A percentile compares a stretch with the other conserved stretches of the same genome.
These are phyloP conservation scores for Dinochytrium kinnereticum DNA, from an alignment of 371 early-diverging fungal species.

Conservation along the genomic window DNA sequence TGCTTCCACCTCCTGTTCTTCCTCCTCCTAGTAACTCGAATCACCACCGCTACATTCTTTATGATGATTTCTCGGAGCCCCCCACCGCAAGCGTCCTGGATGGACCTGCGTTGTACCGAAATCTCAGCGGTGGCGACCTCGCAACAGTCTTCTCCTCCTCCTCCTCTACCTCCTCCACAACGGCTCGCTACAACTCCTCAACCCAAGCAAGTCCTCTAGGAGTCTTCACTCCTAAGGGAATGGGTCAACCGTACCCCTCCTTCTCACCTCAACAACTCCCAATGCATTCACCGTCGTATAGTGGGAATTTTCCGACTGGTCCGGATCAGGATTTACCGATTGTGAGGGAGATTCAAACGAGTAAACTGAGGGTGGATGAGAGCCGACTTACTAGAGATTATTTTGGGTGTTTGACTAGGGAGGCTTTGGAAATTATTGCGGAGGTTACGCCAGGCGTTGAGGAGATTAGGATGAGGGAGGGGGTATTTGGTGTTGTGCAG, in stretches of 20 bases:
- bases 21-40: background rate
- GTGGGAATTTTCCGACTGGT: background rate
- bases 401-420: slow-evolving; percentile 41
- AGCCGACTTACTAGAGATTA: slow-evolving; percentile 38
- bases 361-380: slow-evolving; percentile 40
- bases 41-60: background rate
- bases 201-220: background rate
- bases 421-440: slow-evolving; percentile 18
- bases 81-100: background rate
- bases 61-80: background rate
- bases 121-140: background rate
- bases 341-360: slow-evolving; percentile 41
- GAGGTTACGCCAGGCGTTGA: slow-evolving; percentile 23
- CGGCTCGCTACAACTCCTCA: background rate
- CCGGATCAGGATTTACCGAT: slow-evolving; percentile 28
- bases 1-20: background rate
- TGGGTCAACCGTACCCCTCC: too few species aligned
- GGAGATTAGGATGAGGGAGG: slow-evolving; percentile 29
- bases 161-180: background rate
- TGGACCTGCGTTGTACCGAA: background rate
- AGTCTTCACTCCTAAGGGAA: too few species aligned
- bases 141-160: background rate
- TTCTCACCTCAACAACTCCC: background rate
- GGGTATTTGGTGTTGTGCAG: slow-evolving; percentile 27
- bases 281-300: background rate